A percentile compares a stretch with the other conserved stretches of the same genome.
Evolutionary conservation across 2,329 filamentous ascomycete genomes (phyloP).

Genomic region (Colletotrichum viniferum): DNA sequence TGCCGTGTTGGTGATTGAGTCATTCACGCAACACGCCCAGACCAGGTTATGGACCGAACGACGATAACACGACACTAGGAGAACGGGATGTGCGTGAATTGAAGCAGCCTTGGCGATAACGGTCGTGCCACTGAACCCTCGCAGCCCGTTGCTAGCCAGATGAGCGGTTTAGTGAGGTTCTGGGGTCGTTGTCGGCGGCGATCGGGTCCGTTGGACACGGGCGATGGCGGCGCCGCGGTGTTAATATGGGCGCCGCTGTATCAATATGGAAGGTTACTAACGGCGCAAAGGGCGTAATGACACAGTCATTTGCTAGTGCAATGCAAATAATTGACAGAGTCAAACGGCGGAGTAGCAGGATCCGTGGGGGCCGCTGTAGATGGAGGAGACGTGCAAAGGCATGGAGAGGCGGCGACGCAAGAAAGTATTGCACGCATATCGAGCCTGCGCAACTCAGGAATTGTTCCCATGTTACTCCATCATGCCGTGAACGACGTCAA

Average conservation of each 20-base stretch:
- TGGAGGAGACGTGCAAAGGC: background rate
- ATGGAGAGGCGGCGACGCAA: background rate
- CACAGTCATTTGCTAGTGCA: background rate
- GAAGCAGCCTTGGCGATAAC: background rate
- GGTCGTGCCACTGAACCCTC: background rate
- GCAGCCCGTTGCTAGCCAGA: background rate
- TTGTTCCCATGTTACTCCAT: background rate
- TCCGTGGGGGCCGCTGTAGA: background rate
- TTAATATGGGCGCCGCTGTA: background rate
- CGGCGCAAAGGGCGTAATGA: background rate
- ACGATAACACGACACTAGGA: background rate
- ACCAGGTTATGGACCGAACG: background rate
- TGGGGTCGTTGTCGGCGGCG: background rate
- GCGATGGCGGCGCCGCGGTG: background rate
- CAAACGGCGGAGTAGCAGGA: background rate
- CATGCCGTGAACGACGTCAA: background rate
- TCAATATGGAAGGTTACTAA: background rate
- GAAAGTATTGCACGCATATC: background rate
- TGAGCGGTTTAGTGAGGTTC: background rate
- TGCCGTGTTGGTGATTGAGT: background rate
- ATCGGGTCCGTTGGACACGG: background rate
- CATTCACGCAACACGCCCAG: background rate
- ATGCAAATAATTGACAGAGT: background rate
- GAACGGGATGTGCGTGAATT: background rate
- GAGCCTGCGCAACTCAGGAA: background rate